These are phyloP conservation scores for Liquidambar formosana DNA, from an alignment of 164 flowering plant species.

Conservation along the genomic window DNA sequence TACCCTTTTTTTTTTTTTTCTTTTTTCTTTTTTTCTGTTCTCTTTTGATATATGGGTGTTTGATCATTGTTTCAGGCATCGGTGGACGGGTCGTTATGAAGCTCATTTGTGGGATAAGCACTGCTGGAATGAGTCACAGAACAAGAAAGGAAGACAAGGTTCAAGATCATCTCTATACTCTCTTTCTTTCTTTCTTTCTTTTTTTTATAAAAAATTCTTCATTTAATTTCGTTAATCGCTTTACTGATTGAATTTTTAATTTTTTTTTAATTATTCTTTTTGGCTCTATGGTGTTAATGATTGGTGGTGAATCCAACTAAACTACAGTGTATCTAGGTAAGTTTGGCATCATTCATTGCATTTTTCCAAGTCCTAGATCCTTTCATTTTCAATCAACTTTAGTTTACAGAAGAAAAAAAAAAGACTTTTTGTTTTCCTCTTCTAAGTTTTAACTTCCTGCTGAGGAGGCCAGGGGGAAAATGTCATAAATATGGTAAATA, in stretches of 20 bases:
- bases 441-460: too few relatives aligned
- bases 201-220: neutral
- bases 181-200: neutral
- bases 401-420: too few relatives aligned
- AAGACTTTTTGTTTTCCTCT: too few relatives aligned
- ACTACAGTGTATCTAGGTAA: slow-evolving; percentile 80
- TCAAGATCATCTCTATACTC: neutral
- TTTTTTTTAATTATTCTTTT: neutral
- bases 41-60: neutral
- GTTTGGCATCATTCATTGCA: slow-evolving; percentile 14
- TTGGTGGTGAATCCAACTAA: slow-evolving; percentile 22
- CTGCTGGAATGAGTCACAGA: slow-evolving; percentile 88
- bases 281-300: slow-evolving; percentile 9
- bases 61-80: slow-evolving; percentile 51
- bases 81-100: slow-evolving; percentile 93
- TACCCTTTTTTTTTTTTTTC: neutral
- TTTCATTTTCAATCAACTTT: too few relatives aligned
- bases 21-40: neutral
- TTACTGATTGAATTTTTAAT: neutral
- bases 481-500: neutral
- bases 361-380: neutral
- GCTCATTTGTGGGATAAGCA: slow-evolving; percentile 98
- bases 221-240: neutral
- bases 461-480: too few relatives aligned
- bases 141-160: slow-evolving; percentile 96